These are phyloP conservation scores for Aristolochia californica DNA, from an alignment of 164 flowering plant genomes.

Conservation along the genomic window DNA sequence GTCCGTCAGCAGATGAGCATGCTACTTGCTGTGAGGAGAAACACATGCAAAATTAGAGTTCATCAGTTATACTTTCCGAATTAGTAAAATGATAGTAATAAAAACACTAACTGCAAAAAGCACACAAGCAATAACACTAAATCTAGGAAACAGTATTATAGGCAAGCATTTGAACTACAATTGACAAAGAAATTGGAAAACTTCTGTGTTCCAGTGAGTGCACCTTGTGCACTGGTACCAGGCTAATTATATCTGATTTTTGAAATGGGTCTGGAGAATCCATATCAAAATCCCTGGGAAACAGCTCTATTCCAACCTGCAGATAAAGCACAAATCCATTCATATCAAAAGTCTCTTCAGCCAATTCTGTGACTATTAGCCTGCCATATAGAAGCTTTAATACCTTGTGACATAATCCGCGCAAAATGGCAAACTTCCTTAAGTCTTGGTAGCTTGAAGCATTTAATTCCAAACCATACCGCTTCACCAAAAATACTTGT, in stretches of 20 bases:
- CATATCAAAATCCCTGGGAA: constrained; percentile 93
- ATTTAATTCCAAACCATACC: constrained; percentile 84
- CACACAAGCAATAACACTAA: neutral
- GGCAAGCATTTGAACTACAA: neutral
- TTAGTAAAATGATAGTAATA: neutral
- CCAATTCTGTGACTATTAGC: neutral
- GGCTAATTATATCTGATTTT: constrained; percentile 63
- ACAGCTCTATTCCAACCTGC: constrained; percentile 91
- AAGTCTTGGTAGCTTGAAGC: constrained; percentile 52
- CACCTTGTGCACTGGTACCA: constrained; percentile 97
- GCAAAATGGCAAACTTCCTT: constrained; percentile 76
- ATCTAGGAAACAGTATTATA: neutral
- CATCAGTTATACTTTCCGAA: neutral
- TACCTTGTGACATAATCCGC: constrained; percentile 97
- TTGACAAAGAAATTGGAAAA: neutral
- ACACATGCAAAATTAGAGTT: neutral
- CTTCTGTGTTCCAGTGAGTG: neutral
- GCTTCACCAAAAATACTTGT: constrained; percentile 63
- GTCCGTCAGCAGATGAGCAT: constrained; percentile 98
- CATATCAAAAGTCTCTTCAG: too few relatives aligned
- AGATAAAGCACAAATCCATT: neutral
- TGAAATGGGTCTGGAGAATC: constrained; percentile 73
- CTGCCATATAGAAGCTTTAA: neutral
- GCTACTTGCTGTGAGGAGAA: constrained; percentile 80
- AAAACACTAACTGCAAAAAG: neutral